phyloP scores from a whole-genome alignment of 345 rosid genomes.

The Sisymbrium altissimum region DNA sequence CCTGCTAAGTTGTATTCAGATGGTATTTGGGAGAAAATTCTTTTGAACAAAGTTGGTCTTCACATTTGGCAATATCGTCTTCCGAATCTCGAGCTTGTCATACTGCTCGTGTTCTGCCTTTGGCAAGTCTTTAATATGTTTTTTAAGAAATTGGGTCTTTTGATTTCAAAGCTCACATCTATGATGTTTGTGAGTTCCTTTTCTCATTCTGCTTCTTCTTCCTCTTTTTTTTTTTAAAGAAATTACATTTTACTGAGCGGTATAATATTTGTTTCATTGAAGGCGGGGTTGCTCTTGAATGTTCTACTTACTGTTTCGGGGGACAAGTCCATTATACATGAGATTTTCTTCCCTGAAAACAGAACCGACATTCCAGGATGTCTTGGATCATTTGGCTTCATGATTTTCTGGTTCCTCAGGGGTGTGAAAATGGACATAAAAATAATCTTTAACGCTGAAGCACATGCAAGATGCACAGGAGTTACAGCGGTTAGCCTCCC shows the following conservation, averaged over 20 bases:
- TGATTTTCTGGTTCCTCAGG: too few species aligned
- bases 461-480: constrained; percentile 30
- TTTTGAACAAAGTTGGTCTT: background rate
- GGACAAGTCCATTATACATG: background rate
- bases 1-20: constrained; percentile 22
- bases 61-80: constrained; percentile 18
- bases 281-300: constrained; percentile 22
- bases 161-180: constrained; percentile 23
- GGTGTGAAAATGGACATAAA: background rate
- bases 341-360: constrained; percentile 1
- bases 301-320: background rate
- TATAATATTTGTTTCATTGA: background rate
- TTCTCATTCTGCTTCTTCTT: background rate
- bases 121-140: constrained; percentile 25
- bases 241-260: background rate
- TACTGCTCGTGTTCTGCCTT: constrained; percentile 5
- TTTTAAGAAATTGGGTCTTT: constrained; percentile 15
- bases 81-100: constrained; percentile 16
- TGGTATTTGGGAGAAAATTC: constrained; percentile 23
- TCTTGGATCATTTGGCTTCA: too few species aligned
- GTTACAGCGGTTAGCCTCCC: constrained; percentile 27
- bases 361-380: too few species aligned
- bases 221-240: too few species aligned
- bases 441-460: constrained; percentile 14
- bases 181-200: constrained; percentile 30